A percentile compares a stretch with the other conserved stretches of the same genome.
These are phyloP conservation scores for Komagataea norvegica DNA, from an alignment of 1,139 yeast species.

Conservation along the genomic window DNA sequence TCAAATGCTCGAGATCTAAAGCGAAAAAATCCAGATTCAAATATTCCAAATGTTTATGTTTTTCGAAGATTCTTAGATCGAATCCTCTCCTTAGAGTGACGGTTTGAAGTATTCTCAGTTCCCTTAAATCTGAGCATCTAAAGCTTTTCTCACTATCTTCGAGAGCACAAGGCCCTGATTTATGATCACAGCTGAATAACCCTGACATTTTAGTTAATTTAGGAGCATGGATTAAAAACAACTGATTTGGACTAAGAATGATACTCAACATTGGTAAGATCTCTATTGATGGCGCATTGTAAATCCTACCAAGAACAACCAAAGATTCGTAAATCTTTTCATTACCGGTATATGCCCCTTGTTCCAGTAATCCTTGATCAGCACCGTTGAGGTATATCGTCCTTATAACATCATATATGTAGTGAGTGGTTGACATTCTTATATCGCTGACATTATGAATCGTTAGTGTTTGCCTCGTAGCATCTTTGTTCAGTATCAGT, in stretches of 20 bases:
- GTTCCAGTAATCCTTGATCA: slow-evolving; percentile 8
- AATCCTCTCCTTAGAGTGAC: slow-evolving; percentile 2
- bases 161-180: neutral
- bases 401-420: slow-evolving; percentile 5
- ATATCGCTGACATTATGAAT: slow-evolving; percentile 5
- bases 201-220: slow-evolving; percentile 3
- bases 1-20: neutral
- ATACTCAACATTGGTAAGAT: slow-evolving; percentile 5
- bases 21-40: slow-evolving; percentile 1
- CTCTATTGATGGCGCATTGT: slow-evolving; percentile 1
- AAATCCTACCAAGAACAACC: slow-evolving; percentile 1
- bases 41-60: slow-evolving; percentile 1
- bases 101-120: neutral
- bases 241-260: slow-evolving; percentile 4
- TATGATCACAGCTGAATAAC: slow-evolving; percentile 3
- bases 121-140: neutral
- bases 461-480: slow-evolving; percentile 7
- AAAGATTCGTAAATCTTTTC: slow-evolving; percentile 2
- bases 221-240: slow-evolving; percentile 2
- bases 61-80: slow-evolving; percentile 3
- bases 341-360: neutral
- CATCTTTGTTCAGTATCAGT: slow-evolving; percentile 3
- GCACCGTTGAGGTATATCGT: slow-evolving; percentile 7
- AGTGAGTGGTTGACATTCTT: slow-evolving; percentile 1
- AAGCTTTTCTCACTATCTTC: slow-evolving; percentile 1